phyloP scores from a whole-genome alignment of 148 eudicot species.

The Nepenthes gracilis region DNA sequence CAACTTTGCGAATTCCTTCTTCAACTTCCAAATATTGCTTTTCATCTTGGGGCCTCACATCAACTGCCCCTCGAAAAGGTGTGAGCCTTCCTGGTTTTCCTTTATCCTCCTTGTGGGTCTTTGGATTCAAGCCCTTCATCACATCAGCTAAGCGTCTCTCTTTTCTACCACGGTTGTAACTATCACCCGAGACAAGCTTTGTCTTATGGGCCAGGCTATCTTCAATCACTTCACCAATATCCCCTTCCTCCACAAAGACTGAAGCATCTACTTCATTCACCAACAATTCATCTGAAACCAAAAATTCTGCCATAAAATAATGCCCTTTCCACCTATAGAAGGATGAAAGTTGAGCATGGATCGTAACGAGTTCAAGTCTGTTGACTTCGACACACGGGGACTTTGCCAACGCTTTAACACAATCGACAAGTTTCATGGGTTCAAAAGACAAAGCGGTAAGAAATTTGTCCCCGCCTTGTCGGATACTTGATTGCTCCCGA shows the following conservation, averaged over 20 bases:
- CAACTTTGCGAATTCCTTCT: too few species aligned
- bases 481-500: neutral
- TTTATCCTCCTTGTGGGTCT: too few species aligned
- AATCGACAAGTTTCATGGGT: neutral
- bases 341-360: neutral
- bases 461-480: neutral
- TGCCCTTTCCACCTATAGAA: neutral
- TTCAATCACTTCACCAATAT: neutral
- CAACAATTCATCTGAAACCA: neutral
- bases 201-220: too few species aligned
- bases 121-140: too few species aligned
- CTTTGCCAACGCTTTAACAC: neutral
- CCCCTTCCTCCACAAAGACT: neutral
- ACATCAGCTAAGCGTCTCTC: too few species aligned
- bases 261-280: neutral
- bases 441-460: neutral
- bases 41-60: too few species aligned
- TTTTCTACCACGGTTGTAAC: too few species aligned
- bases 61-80: too few species aligned
- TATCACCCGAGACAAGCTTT: too few species aligned
- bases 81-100: too few species aligned
- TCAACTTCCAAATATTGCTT: too few species aligned
- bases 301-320: neutral
- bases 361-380: neutral
- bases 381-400: neutral